Evolutionary conservation across 805 yeast genomes (phyloP), one percentile per base, ranked within the genome.

Genomic region (Kazachstania martiniae): DNA sequence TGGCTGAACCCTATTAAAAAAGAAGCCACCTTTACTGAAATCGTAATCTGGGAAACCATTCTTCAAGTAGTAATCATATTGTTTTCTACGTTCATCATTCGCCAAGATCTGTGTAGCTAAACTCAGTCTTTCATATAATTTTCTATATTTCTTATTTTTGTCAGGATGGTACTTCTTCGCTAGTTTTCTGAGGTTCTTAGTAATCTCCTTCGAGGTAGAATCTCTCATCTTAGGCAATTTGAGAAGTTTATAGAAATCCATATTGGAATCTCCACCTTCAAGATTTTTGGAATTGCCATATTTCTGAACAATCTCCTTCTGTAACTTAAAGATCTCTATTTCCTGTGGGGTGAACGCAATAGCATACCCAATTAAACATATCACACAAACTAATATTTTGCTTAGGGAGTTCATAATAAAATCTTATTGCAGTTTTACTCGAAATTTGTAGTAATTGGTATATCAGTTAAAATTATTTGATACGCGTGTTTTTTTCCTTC

Each of bases 11-110:
- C 49, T 72, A 52, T 53, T 79, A 72, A 40, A 65, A 64, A 63
- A 80, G 72, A 33, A 57, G 3, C 62, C 61, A 39, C 62, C 62
- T 40, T 73, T 83, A 14, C 74, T 66, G 12, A 76, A 83, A 36
- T 75, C 74, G 70, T 81, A 84, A 39, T 68, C 65, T 5, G 98
- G 97, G 59, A 91, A 89, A 6, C 97, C 96, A 43, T 73, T 70
- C 27, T 71, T 64, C 33, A 82, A 62, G 58, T 83, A 91, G 55
- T 74, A 86, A 56, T 91, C 97, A 55, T 91, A 91, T 6, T 85
- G 66, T 30, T 77, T 74, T 40, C 77, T 72, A 36, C 66, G 65
- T 34, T 72, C 70, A 16, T 70, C 59, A 35, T 67, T 63, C 42
- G 89, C 68, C 29, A 87, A 63, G 34, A 87, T 76, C 47, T 80